A percentile compares a stretch with the other conserved stretches of the same genome.
Conservation (phyloP, 2,329 filamentous ascomycete species). For the Trichoderma polysporum region DNA sequence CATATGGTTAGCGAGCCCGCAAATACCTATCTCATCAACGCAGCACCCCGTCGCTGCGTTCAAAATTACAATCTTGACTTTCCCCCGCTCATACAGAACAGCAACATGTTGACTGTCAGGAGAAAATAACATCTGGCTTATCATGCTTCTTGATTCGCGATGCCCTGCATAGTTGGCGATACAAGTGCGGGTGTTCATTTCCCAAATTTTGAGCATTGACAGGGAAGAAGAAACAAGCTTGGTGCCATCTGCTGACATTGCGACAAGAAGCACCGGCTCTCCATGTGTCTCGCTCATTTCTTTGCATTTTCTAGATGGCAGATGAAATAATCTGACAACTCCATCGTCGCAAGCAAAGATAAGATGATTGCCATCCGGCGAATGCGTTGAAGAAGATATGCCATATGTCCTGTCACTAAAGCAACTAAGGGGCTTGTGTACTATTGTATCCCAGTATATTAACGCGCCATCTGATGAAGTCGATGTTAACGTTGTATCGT, state of each 20-base stretch:
- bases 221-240: background rate
- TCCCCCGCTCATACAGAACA: background rate
- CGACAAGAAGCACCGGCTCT: background rate
- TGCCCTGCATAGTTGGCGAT: background rate
- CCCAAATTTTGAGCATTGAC: background rate
- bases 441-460: background rate
- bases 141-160: fast-evolving
- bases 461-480: background rate
- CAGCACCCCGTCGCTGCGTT: background rate
- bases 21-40: background rate
- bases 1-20: background rate
- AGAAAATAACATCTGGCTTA: conserved; percentile 2
- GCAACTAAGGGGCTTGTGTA: background rate
- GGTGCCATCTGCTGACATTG: background rate
- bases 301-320: background rate
- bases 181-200: background rate
- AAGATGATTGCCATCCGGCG: background rate
- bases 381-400: background rate
- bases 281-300: background rate
- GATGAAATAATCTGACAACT: background rate
- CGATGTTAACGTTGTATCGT: background rate
- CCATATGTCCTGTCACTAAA: too few relatives aligned
- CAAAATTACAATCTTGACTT: background rate
- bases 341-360: background rate
- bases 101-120: background rate